A percentile compares a stretch with the other conserved stretches of the same genome.
These are phyloP conservation scores for Hortiboletus campestris DNA, from an alignment of 768 basidiomycete genomes.

Conservation along the genomic window DNA sequence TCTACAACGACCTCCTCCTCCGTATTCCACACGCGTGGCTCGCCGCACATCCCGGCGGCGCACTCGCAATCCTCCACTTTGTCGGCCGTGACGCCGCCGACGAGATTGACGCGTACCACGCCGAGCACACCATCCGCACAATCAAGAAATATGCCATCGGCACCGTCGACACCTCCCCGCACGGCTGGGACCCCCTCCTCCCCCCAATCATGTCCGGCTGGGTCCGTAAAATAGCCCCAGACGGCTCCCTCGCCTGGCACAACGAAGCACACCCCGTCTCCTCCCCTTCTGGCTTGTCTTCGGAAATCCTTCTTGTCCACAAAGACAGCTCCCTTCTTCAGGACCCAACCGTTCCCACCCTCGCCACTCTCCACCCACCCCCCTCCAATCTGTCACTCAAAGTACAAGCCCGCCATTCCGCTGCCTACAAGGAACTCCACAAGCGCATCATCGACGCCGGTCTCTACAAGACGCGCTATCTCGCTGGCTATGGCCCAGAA, in stretches of 20 bases:
- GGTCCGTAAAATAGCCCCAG: constrained; percentile 55
- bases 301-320: constrained; percentile 64
- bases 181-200: constrained; percentile 70
- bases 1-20: constrained; percentile 64
- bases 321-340: constrained; percentile 31
- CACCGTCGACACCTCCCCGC: constrained; percentile 51
- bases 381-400: constrained; percentile 54
- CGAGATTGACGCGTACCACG: constrained; percentile 93
- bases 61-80: constrained; percentile 88
- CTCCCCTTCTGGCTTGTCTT: constrained; percentile 34
- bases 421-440: constrained; percentile 80
- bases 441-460: constrained; percentile 71
- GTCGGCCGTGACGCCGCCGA: constrained; percentile 93
- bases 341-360: constrained; percentile 39
- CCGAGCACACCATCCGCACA: constrained; percentile 35
- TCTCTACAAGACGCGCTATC: constrained; percentile 79
- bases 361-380: constrained; percentile 47
- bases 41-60: constrained; percentile 85
- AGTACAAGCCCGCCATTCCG: constrained; percentile 63
- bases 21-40: constrained; percentile 76
- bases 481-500: constrained; percentile 89
- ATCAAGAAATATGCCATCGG: constrained; percentile 60
- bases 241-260: constrained; percentile 52
- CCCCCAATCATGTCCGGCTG: constrained; percentile 88
- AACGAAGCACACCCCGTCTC: constrained; percentile 54